phyloP scores from a whole-genome alignment of 306 rosid species.

The Abrus precatorius region DNA sequence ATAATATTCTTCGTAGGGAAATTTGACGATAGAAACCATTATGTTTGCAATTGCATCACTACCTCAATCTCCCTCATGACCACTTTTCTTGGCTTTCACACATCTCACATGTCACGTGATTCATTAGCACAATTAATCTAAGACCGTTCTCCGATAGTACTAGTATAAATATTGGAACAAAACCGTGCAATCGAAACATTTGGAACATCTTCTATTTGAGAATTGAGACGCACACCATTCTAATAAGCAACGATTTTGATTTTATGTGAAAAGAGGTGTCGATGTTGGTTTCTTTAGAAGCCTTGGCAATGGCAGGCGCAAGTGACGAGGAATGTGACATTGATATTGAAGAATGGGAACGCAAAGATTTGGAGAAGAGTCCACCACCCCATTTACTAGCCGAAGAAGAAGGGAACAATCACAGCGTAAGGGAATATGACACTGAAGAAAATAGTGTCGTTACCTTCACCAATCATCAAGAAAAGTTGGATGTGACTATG shows the following conservation, averaged over 20 bases:
- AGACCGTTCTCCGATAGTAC: not conserved
- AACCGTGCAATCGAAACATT: not conserved
- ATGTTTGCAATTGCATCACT: slow-evolving; percentile 37
- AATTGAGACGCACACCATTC: not conserved
- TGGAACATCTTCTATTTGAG: not conserved
- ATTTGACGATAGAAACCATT: not conserved
- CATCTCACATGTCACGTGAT: slow-evolving; percentile 26
- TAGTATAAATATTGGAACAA: not conserved
- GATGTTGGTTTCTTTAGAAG: slow-evolving; percentile 54
- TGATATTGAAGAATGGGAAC: slow-evolving; percentile 54
- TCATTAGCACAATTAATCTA: not conserved
- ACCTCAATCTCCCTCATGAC: not conserved
- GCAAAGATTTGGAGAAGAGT: slow-evolving; percentile 27
- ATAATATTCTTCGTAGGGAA: not conserved
- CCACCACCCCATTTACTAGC: slow-evolving; percentile 62
- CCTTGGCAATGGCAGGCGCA: slow-evolving; percentile 56
- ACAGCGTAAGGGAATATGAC: not conserved
- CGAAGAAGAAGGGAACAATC: slow-evolving; percentile 18
- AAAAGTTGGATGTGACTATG: slow-evolving; percentile 2
- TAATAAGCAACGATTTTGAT: not conserved
- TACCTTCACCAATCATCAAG: slow-evolving; percentile 13
- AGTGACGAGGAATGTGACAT: slow-evolving; percentile 35
- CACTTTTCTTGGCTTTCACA: not conserved
- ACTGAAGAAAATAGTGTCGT: not conserved
- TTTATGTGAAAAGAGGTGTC: not conserved